These are phyloP conservation scores for Daldinia eschscholtzii DNA, from an alignment of 2,329 filamentous ascomycete genomes.

Conservation along the genomic window DNA sequence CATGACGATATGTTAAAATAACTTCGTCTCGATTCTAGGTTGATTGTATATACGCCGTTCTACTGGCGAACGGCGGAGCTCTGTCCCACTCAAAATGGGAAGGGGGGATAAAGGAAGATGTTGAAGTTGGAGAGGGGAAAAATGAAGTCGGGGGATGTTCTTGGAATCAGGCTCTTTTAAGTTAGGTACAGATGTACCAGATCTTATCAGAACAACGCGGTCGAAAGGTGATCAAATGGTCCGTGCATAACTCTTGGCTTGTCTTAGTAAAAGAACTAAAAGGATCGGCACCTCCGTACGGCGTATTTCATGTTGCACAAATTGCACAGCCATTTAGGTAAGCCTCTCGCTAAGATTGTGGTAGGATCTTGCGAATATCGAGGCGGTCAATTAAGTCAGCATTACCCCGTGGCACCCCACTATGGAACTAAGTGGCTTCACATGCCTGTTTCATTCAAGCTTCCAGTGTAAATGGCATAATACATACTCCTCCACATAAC, in stretches of 20 bases:
- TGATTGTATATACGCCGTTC: conserved; percentile 50
- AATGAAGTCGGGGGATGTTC: conserved; percentile 9
- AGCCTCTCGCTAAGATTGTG: background rate
- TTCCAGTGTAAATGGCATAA: background rate
- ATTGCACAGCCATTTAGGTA: conserved; percentile 2
- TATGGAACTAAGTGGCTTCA: conserved; percentile 2
- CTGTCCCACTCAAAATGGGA: conserved; percentile 38
- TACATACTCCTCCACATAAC: conserved; percentile 14
- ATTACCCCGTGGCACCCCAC: background rate
- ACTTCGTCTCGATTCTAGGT: conserved; percentile 50
- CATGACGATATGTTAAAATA: conserved; percentile 51
- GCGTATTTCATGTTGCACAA: background rate
- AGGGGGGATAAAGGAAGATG: conserved; percentile 26
- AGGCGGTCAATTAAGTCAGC: conserved; percentile 24
- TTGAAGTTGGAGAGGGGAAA: conserved; percentile 38
- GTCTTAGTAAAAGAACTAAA: conserved; percentile 6
- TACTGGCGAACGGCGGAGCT: conserved; percentile 46
- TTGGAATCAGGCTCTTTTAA: conserved; percentile 27
- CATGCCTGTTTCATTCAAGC: background rate
- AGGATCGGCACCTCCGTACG: conserved; percentile 13
- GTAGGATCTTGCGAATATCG: conserved; percentile 15
- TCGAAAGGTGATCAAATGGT: background rate
- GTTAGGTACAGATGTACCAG: conserved; percentile 1
- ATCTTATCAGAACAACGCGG: background rate
- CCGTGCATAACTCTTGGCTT: background rate